Evolutionary conservation across 495 filamentous ascomycete species (phyloP), one percentile per base, ranked within the genome.

Genomic region (Clavariopsis aquatica): DNA sequence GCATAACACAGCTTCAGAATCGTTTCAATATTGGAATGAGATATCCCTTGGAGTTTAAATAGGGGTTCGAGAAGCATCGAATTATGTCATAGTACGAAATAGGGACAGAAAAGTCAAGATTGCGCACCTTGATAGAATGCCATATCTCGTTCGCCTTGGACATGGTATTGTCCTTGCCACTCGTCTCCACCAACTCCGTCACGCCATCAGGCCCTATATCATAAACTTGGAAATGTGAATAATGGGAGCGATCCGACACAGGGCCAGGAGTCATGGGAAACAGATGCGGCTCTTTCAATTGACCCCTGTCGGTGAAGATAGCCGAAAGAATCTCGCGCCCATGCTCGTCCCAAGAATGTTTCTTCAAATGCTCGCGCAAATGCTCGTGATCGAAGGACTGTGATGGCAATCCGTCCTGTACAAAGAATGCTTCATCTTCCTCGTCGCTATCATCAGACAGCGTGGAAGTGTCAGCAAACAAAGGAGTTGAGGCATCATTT

Each of bases 161-260:
- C 61, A 2, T 72, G 54, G 22, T 73, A 7, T 74, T 67, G 6
- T 64, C 63, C 9, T 43, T 43, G 12, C 53, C 54, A 34, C 45
- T 52, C 8, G 55, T 55, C 19, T 74, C 72, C 17, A 75, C 71
- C 12, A 65, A 59, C 13, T 75, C 27, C 1, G 77, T 69, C 0
- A 69, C 65, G 20, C 77, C 78, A 61, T 82, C 76, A 20, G 63
- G 66, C 1, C 77, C 76, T 19, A 85, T 73, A 60, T 83, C 81
- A 56, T 80, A 83, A 7, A 85, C 74, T 49, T 78, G 78, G 53
- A 79, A 82, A 49, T 78, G 80, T 7, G 76, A 75, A 55, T 75
- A 73, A 46, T 78, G 75, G 52, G 72, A 78, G 19, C 68, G 57
- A 49, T 78, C 73, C 9, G 75, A 73, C 1, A 64, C 72, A 2